These are phyloP conservation scores for Allomyces macrogynus DNA, from an alignment of 192 early-diverging fungal species.

Conservation along the genomic window DNA sequence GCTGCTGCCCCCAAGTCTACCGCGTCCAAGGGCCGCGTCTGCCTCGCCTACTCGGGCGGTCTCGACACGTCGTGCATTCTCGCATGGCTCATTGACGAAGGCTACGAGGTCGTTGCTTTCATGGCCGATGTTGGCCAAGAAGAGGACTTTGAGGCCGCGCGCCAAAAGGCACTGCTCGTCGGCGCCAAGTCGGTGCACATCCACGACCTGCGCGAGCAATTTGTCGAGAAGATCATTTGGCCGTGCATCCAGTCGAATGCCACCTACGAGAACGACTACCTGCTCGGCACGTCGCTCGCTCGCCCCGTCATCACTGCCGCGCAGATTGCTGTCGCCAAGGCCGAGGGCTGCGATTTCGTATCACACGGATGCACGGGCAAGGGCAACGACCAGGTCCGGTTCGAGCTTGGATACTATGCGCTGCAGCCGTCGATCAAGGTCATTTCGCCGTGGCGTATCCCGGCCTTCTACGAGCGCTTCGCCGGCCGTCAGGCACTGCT, in stretches of 20 bases:
- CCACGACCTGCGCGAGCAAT: slow-evolving; percentile 85
- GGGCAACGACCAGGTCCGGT: slow-evolving; percentile 99
- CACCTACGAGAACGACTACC: slow-evolving; percentile 88
- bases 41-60: slow-evolving; percentile 92
- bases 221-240: slow-evolving; percentile 81
- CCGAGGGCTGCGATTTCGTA: slow-evolving; percentile 85
- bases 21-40: slow-evolving; percentile 59
- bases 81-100: slow-evolving; percentile 92
- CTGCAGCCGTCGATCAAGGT: slow-evolving; percentile 83
- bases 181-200: slow-evolving; percentile 89
- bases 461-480: slow-evolving; percentile 90
- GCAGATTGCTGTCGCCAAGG: slow-evolving; percentile 79
- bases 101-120: slow-evolving; percentile 90
- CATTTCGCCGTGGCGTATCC: slow-evolving; percentile 92
- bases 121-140: slow-evolving; percentile 98
- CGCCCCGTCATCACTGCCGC: slow-evolving; percentile 75
- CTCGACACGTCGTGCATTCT: slow-evolving; percentile 99
- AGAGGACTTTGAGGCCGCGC: slow-evolving; percentile 92
- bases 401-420: slow-evolving; percentile 96
- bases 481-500: slow-evolving; percentile 77
- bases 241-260: slow-evolving; percentile 86
- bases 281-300: slow-evolving; percentile 91
- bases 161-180: slow-evolving; percentile 73
- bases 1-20: slow-evolving; percentile 13
- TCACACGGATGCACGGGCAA: slow-evolving; percentile 99